Percentiles rank a stretch among this genome's conserved stretches.
Evolutionary conservation across 2,329 filamentous ascomycete genomes (phyloP).

Genomic region (Diplocarpon rosae): DNA sequence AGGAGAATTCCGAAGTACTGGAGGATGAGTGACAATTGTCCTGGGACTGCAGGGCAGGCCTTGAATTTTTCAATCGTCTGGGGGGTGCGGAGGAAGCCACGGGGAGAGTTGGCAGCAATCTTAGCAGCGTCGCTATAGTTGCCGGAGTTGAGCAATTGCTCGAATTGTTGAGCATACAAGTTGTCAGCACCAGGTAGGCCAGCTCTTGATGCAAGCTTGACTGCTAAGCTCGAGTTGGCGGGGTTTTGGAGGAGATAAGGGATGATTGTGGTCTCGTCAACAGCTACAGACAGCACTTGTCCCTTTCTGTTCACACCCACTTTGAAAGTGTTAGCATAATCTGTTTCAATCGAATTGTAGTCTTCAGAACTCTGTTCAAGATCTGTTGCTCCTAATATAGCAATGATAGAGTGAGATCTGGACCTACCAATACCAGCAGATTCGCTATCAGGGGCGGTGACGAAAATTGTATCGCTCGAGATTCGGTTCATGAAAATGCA

Average conservation of each 20-base stretch:
- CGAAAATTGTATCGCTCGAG: conserved; percentile 98
- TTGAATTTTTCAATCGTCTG: conserved; percentile 97
- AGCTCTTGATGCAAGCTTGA: conserved; percentile 91
- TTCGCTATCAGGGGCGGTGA: conserved; percentile 72
- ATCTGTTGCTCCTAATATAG: not conserved
- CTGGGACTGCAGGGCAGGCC: conserved; percentile 65
- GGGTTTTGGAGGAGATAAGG: conserved; percentile 95
- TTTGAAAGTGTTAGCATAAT: not conserved
- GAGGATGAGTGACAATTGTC: conserved; percentile 85
- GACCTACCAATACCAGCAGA: conserved; percentile 58
- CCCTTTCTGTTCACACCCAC: conserved; percentile 96
- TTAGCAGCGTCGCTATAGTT: conserved; percentile 86
- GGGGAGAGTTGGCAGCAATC: conserved; percentile 90
- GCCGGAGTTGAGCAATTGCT: conserved; percentile 69
- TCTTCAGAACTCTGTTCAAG: not conserved
- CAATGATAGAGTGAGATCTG: too few species aligned
- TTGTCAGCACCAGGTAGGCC: conserved; percentile 90
- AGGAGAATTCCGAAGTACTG: conserved; percentile 97
- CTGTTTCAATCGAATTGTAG: not conserved
- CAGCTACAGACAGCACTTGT: conserved; percentile 85
- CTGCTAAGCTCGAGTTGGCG: conserved; percentile 82
- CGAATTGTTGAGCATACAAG: conserved; percentile 86
- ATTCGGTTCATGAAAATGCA: conserved; percentile 99
- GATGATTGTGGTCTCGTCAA: conserved; percentile 85
- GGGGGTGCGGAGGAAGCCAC: conserved; percentile 85